Evolutionary conservation across 352 stramenopile genomes (phyloP), one percentile per base, ranked within the genome.

Genomic region (Aphanomyces euteiches): DNA sequence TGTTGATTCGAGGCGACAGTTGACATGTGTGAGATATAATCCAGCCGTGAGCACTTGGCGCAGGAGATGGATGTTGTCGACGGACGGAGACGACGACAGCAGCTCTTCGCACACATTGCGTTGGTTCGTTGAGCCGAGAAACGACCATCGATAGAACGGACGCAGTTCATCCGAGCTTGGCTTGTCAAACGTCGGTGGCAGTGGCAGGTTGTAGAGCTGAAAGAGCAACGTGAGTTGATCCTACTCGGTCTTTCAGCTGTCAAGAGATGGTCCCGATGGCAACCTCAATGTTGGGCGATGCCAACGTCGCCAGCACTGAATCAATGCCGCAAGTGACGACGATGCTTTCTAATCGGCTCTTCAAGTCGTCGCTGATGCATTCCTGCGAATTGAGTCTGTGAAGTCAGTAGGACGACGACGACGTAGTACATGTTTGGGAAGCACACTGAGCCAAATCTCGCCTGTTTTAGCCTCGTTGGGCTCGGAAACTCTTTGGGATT

Each of bases 211-310:
- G 34, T 61, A 61, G 19, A 39, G 28, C 43, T 61, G 15, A 61
- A 61, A 61, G 17, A 61, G 37, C 15, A 61, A 37, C n/a, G 21
- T n/a, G 8, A 61, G 54, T 61, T 61, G 54, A 17, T 61, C 54
- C 54, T 61, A 17, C 5, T 58, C 50, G 13, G 19, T 17, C 50
- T 17, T 12, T 58, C 50, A 36, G 36, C 21, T 58, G 17, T 53
- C 13, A n/a, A n/a, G 45, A n/a, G n/a, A n/a, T n/a, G 13, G n/a
- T 15, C n/a, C 37, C n/a, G 50, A 61, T 13, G 2, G 6, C 28
- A 7, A 61, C 54, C 54, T 61, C 54, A 37, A 61, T 61, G 54
- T 61, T 61, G 54, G 54, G 7, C 21, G 54, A 61, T n/a, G 28
- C 3, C 50, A 61, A 37, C 5, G 12, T 61, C 36, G 54, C n/a